Base-by-base conservation (phyloP, 768 basidiomycete species). In the Psilocybe sp. region DNA sequence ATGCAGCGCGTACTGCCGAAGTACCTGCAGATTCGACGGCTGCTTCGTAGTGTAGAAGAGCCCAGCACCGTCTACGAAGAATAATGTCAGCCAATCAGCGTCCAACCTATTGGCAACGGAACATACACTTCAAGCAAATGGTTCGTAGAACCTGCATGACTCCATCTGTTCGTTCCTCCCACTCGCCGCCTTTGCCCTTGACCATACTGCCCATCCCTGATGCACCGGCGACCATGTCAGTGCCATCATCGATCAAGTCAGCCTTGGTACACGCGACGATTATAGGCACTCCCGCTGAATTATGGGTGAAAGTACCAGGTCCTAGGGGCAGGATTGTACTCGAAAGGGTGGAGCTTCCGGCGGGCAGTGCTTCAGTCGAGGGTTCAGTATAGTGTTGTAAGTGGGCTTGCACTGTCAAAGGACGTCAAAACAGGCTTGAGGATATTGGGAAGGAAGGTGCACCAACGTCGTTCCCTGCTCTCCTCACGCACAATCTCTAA, bases 141-240 rank as follows among this genome's bases (percentile, higher is more conserved):
- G 92, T 90, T 35, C 97, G 80, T 44, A 99, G 76, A n/a, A 91
- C 83, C 61, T 98, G 96, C 85, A 97, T 96, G 4, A 98, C 75
- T 36, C 89, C 88, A 62, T 99, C 97, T 37, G 93, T 95, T 59
- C 87, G 76, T 67, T 99, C 97, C 67, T 99, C 97, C 90, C 90
- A 92, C 60, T 91, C 89, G 9, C 84, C 87, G 1, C 92, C 91
- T 64, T 92, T 93, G 3, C 90, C 90, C 67, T 92, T 93, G 3
- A 92, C 87, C 87, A 92, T 89, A 12, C 85, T 86, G 18, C 90
- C 89, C 84, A 92, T 92, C 0, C 89, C 89, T 0, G 88, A 80
- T 1, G 86, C 72, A 35, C 92, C 92, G 5, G 83, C 84, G 14
- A 79, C 82, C 49, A 85, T 75, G 59, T 89, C 87, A 57, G 76